Percentiles rank a stretch among this genome's conserved stretches.
Conservation (phyloP, 2,329 filamentous ascomycete genomes). For the Furcasterigmium sp. region DNA sequence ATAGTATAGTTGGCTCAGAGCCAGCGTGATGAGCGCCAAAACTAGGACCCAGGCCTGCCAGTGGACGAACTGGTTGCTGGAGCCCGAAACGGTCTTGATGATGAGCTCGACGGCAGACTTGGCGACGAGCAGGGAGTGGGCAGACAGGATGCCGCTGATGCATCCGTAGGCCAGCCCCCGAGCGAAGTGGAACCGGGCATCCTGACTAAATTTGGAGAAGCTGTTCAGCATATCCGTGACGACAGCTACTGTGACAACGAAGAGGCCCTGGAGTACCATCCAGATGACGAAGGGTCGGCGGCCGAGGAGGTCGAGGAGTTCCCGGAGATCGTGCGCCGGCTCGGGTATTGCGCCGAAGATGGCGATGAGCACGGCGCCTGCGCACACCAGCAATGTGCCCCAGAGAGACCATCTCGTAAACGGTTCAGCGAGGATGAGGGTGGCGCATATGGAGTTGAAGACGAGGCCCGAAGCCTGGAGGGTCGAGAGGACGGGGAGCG, state of each 20-base stretch:
- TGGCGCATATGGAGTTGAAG: conserved; percentile 98
- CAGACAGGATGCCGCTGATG: conserved; percentile 88
- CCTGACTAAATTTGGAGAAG: conserved; percentile 49
- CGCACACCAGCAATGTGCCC: conserved; percentile 82
- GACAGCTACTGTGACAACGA: conserved; percentile 65
- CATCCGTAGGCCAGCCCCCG: conserved; percentile 84
- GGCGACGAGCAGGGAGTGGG: conserved; percentile 86
- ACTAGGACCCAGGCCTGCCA: conserved; percentile 96
- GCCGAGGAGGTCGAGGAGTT: conserved; percentile 71
- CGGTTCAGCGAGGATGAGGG: conserved; percentile 83
- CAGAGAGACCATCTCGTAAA: conserved; percentile 92
- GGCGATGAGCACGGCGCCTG: conserved; percentile 85
- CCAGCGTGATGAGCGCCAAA: conserved; percentile 71
- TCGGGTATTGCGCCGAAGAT: conserved; percentile 92
- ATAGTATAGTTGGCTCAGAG: conserved; percentile 89
- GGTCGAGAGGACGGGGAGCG: conserved; percentile 88
- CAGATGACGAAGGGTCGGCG: conserved; percentile 76
- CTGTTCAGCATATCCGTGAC: conserved; percentile 51
- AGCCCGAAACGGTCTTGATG: conserved; percentile 77
- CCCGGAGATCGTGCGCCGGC: conserved; percentile 79
- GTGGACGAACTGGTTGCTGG: conserved; percentile 86
- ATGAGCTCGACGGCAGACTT: conserved; percentile 96
- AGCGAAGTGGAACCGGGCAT: conserved; percentile 65
- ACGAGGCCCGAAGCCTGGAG: conserved; percentile 93
- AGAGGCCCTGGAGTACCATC: conserved; percentile 75